Percentiles rank a stretch among this genome's conserved stretches.
Evolutionary conservation across 495 filamentous ascomycete genomes (phyloP).

Genomic region (Halenospora varia): DNA sequence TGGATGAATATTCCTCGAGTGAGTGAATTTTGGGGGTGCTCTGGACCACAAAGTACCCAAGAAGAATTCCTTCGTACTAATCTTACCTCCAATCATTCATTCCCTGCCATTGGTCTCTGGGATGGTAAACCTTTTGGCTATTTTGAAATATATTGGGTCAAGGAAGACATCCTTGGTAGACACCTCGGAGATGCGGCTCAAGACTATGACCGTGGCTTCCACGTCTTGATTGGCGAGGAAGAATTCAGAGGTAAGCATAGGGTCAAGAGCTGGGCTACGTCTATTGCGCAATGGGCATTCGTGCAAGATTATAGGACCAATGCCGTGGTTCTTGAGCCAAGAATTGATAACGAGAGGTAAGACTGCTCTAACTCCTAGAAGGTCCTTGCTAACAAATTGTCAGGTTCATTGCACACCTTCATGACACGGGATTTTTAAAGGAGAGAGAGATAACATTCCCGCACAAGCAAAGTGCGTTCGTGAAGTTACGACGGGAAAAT

Average conservation of each 20-base stretch:
- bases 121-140: conserved; percentile 95
- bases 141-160: conserved; percentile 98
- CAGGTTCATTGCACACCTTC: conserved; percentile 79
- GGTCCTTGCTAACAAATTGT: too few species aligned
- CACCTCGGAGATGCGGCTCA: conserved; percentile 54
- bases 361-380: conserved; percentile 28
- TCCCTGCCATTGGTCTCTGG: conserved; percentile 92
- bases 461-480: conserved; percentile 87
- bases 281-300: conserved; percentile 81
- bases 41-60: conserved; percentile 57
- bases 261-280: conserved; percentile 75
- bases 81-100: conserved; percentile 66
- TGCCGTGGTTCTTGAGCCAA: conserved; percentile 78
- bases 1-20: conserved; percentile 94
- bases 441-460: conserved; percentile 85
- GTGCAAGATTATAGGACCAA: conserved; percentile 77
- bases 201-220: conserved; percentile 85
- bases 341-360: conserved; percentile 88
- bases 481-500: conserved; percentile 74
- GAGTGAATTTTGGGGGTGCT: conserved; percentile 72
- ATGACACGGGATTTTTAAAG: conserved; percentile 76
- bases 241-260: conserved; percentile 77
- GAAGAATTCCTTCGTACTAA: conserved; percentile 62
- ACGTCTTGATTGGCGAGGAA: conserved; percentile 87
- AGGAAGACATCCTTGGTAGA: conserved; percentile 76